These are phyloP conservation scores for Ettlia oleoabundans DNA, from an alignment of 139 green algal genomes.

Conservation along the genomic window DNA sequence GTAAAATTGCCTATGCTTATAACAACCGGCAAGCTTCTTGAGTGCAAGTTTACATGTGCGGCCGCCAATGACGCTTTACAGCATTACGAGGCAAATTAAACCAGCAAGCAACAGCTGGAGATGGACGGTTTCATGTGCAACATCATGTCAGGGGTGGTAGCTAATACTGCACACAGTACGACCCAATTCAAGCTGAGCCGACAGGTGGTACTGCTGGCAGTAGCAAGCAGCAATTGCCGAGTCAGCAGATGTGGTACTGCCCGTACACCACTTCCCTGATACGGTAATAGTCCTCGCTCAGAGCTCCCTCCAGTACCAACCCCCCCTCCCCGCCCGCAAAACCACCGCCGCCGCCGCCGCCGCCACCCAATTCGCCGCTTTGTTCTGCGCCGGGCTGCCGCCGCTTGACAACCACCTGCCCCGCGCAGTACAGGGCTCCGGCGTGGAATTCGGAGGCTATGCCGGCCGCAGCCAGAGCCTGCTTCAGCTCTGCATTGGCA, in stretches of 20 bases:
- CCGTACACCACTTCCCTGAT: slow-evolving; percentile 73
- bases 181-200: background rate
- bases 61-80: too few species aligned
- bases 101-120: too few species aligned
- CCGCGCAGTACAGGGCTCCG: slow-evolving; percentile 58
- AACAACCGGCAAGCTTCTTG: too few species aligned
- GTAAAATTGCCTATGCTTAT: too few species aligned
- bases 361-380: too few species aligned
- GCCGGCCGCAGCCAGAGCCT: slow-evolving; percentile 58
- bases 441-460: slow-evolving; percentile 63
- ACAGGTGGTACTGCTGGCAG: background rate
- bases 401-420: slow-evolving; percentile 50
- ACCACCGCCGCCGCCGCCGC: too few species aligned
- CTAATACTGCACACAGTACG: too few species aligned
- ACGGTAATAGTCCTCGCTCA: slow-evolving; percentile 67
- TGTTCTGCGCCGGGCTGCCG: slow-evolving; percentile 37
- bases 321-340: slow-evolving; percentile 48
- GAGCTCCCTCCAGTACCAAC: slow-evolving; percentile 65
- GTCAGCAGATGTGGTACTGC: slow-evolving; percentile 80
- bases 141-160: too few species aligned
- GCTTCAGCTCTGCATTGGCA: slow-evolving; percentile 51
- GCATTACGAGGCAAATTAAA: too few species aligned
- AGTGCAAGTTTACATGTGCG: too few species aligned
- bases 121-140: too few species aligned
- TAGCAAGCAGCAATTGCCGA: background rate